Evolutionary conservation across 2,329 filamentous ascomycete species (phyloP).

Genomic region (Fusarium sp.): DNA sequence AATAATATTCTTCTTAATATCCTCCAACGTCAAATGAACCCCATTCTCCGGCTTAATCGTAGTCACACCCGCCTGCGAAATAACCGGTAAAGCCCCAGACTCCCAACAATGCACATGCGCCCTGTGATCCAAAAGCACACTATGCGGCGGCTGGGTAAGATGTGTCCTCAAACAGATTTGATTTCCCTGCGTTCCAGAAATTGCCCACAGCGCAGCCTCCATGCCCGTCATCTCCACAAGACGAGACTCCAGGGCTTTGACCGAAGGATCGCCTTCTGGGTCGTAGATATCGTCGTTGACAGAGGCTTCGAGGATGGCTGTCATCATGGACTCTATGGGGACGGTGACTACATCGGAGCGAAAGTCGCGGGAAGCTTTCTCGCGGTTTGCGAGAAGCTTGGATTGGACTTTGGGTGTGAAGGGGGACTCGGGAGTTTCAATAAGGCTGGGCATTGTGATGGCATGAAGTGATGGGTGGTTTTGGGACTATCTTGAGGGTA

Average conservation of each 20-base stretch:
- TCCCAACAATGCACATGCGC: conserved; percentile 78
- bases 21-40: conserved; percentile 77
- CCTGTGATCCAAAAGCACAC: conserved; percentile 66
- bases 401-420: conserved; percentile 28
- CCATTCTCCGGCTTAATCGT: conserved; percentile 75
- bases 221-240: conserved; percentile 44
- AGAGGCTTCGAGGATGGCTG: conserved; percentile 45
- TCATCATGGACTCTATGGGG: conserved; percentile 45
- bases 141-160: conserved; percentile 46
- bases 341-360: conserved; percentile 48
- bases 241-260: conserved; percentile 41
- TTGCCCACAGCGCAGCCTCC: conserved; percentile 45
- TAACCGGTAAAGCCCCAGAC: conserved; percentile 70
- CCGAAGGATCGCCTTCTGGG: conserved; percentile 42
- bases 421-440: conserved; percentile 14
- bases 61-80: conserved; percentile 76
- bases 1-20: conserved; percentile 64
- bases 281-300: conserved; percentile 48
- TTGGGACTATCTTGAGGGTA: neutral
- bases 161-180: conserved; percentile 47
- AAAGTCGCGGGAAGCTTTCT: conserved; percentile 43
- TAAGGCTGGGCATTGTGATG: conserved; percentile 20
- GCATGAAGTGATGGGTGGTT: neutral
- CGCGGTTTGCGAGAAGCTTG: conserved; percentile 15
- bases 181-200: conserved; percentile 47